Evolutionary conservation across 176 grass and related monocot genomes (phyloP), one percentile per base, ranked within the genome.

Genomic region (Bromus sterilis): DNA sequence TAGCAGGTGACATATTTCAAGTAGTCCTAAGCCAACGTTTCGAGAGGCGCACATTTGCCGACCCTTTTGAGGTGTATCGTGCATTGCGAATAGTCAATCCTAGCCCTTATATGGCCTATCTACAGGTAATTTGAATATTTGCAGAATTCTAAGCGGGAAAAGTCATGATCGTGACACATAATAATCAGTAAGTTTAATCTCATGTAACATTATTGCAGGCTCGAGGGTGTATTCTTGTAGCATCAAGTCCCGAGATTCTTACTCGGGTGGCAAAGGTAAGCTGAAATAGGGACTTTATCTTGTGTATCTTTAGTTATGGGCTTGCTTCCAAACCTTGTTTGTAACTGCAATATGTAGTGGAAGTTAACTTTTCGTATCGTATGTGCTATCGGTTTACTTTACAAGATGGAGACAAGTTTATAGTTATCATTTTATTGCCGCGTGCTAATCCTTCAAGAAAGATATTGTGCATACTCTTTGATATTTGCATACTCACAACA

Each of bases 221-320:
- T 37, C 78, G 81, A 25, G 82, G 91, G 31, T 93, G 83, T 85
- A 88, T 86, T 89, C 88, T 85, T 21, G 92, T 95, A 43, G 92
- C 90, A 73, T 98, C 95, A 31, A 95, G 95, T 80, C 95, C 88
- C 32, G 92, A 98, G 87, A 98, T 98, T 86, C 92, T 98, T 57
- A 91, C 92, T 51, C 81, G 86, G 9, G 95, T 93, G 11, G 88
- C 91, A 51, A 87, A 98, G 90, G 95, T 98, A 89, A 2, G 21
- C 7, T 5, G 2, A 69, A 76, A 61, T 48, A 62, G 44, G 1
- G 18, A 15, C 0, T 46, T 58, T 67, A 78, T 75, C 2, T 53
- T 25, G 20, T 59, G n/a, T 9, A 20, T 25, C 12, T 28, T 74
- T 56, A 26, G 56, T 62, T 62, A 74, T 46, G 21, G 29, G 56